phyloP scores from a whole-genome alignment of 768 basidiomycete species.

The Hericium rajendrae region DNA sequence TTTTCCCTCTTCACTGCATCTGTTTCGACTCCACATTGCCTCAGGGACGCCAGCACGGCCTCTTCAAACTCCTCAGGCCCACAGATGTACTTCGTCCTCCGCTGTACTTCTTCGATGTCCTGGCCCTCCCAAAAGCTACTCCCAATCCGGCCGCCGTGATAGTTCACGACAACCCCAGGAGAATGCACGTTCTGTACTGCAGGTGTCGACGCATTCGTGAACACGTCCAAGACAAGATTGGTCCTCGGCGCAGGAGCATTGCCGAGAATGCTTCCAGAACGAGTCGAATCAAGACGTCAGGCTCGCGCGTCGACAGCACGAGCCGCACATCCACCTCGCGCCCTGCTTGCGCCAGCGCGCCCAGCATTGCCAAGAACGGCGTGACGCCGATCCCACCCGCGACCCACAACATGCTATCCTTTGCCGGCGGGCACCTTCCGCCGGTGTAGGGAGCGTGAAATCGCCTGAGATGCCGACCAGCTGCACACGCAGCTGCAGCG shows the following conservation, averaged over 20 bases:
- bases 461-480: constrained; percentile 46
- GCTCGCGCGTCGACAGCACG: constrained; percentile 43
- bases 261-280: constrained; percentile 25
- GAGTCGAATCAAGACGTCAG: constrained; percentile 38
- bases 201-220: constrained; percentile 19
- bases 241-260: constrained; percentile 9
- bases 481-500: constrained; percentile 31
- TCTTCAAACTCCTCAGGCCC: neutral
- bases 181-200: neutral
- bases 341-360: constrained; percentile 9
- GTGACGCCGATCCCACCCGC: constrained; percentile 60
- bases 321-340: constrained; percentile 33
- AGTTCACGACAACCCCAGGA: neutral
- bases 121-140: neutral
- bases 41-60: neutral
- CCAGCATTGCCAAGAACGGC: constrained; percentile 50
- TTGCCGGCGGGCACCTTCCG: constrained; percentile 10
- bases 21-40: neutral
- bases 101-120: neutral
- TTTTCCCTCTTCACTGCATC: neutral
- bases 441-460: constrained; percentile 29
- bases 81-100: neutral
- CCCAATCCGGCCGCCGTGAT: neutral
- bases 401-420: constrained; percentile 36
- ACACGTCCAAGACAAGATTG: constrained; percentile 30